Percentiles rank a stretch among this genome's conserved stretches.
Evolutionary conservation across 192 early-diverging fungal species (phyloP).

Genomic region (Coemansia sp.): DNA sequence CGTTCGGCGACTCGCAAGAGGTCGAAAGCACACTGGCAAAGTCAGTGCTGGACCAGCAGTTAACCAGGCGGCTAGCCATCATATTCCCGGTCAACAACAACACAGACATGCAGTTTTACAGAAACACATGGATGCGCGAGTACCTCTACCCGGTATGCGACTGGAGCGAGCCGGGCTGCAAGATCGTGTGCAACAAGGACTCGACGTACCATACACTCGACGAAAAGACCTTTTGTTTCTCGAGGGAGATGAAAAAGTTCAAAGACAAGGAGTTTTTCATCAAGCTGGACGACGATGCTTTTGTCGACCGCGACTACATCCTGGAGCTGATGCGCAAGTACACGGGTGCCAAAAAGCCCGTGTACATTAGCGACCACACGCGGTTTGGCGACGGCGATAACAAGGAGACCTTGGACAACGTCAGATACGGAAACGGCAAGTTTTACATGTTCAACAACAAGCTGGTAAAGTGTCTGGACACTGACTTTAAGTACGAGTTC

Average conservation of each 20-base stretch:
- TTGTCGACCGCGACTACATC: conserved; percentile 43
- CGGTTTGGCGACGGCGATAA: conserved; percentile 8
- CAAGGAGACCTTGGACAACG: conserved; percentile 10
- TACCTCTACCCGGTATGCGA: conserved; percentile 47
- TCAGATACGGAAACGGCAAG: conserved; percentile 42
- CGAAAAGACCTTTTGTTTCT: conserved; percentile 34
- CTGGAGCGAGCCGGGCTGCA: conserved; percentile 30
- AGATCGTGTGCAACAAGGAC: conserved; percentile 35
- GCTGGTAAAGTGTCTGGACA: conserved; percentile 27
- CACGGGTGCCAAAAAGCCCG: conserved; percentile 11
- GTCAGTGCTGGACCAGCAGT: not conserved
- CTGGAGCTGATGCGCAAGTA: conserved; percentile 14
- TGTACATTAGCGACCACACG: conserved; percentile 47
- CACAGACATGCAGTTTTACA: conserved; percentile 49
- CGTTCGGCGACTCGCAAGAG: not conserved
- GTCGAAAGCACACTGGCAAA: not conserved
- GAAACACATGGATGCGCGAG: conserved; percentile 40
- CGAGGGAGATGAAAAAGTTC: conserved; percentile 17
- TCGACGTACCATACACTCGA: conserved; percentile 35
- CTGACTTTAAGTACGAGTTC: conserved; percentile 17
- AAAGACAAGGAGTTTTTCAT: conserved; percentile 37
- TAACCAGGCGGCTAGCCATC: conserved; percentile 29
- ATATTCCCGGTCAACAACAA: conserved; percentile 44
- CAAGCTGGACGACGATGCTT: conserved; percentile 43
- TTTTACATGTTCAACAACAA: conserved; percentile 49